These are phyloP conservation scores for Hibiscus trionum DNA, from an alignment of 345 rosid species.

Conservation along the genomic window DNA sequence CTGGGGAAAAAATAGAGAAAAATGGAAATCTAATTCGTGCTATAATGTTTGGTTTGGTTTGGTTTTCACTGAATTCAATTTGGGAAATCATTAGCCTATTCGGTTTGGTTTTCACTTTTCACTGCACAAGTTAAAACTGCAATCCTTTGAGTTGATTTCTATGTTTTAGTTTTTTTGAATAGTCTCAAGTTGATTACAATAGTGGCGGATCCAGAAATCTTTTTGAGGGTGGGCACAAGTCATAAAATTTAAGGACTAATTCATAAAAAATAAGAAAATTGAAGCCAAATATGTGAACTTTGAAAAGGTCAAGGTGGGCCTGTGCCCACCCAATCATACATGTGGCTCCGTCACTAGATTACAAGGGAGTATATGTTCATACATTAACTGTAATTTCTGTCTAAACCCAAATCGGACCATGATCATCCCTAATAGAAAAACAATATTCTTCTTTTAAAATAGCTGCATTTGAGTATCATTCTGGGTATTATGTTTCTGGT, in stretches of 20 bases:
- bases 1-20: not conserved
- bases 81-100: not conserved
- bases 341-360: too few species aligned
- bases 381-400: too few species aligned
- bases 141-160: not conserved
- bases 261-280: too few species aligned
- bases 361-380: not conserved
- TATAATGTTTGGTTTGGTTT: not conserved
- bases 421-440: not conserved
- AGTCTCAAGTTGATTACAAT: too few species aligned
- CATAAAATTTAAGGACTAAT: too few species aligned
- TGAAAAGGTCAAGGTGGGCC: too few species aligned
- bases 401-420: not conserved
- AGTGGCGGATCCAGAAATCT: too few species aligned
- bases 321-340: too few species aligned
- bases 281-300: too few species aligned
- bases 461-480: not conserved
- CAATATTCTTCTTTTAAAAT: not conserved
- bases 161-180: too few species aligned
- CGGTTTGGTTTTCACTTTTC: not conserved
- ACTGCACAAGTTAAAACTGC: not conserved
- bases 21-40: not conserved
- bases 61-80: not conserved
- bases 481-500: not conserved
- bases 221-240: too few species aligned